Conservation (phyloP, 495 filamentous ascomycete genomes). For the Podospora australis region DNA sequence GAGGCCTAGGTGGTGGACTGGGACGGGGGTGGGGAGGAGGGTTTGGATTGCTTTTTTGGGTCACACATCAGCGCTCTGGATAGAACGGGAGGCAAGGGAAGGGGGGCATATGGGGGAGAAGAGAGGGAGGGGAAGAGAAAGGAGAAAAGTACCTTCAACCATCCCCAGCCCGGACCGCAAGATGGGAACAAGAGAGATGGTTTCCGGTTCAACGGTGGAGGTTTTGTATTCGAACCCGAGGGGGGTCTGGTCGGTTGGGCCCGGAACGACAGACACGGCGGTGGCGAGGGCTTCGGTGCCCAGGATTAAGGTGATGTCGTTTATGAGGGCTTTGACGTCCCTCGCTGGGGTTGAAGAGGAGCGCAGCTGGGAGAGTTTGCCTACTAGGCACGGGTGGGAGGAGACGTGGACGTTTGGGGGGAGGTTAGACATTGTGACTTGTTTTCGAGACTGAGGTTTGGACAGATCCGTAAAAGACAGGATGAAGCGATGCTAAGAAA, state of each 20-base stretch:
- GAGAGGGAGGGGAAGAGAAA: slow-evolving; percentile 1
- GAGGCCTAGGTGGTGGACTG: slow-evolving; percentile 89
- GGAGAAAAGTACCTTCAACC: slow-evolving; percentile 58
- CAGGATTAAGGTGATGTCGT: slow-evolving; percentile 79
- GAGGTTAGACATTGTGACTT: slow-evolving; percentile 24
- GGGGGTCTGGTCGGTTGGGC: slow-evolving; percentile 57
- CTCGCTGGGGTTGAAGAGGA: slow-evolving; percentile 60
- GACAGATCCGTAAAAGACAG: not conserved
- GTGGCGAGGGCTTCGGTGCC: slow-evolving; percentile 74
- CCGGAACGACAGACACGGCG: slow-evolving; percentile 45
- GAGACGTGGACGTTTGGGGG: slow-evolving; percentile 77
- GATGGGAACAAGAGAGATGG: slow-evolving; percentile 83
- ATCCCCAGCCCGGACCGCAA: slow-evolving; percentile 84
- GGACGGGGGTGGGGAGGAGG: slow-evolving; percentile 72
- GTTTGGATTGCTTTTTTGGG: slow-evolving; percentile 59
- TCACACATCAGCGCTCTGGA: too few relatives aligned
- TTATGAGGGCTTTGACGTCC: slow-evolving; percentile 73
- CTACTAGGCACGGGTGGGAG: slow-evolving; percentile 73
- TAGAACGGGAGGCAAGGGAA: not conserved
- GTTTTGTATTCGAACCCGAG: slow-evolving; percentile 66
- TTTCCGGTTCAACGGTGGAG: slow-evolving; percentile 48
- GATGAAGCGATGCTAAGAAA: not conserved
- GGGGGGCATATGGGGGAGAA: not conserved
- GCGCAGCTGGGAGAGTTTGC: slow-evolving; percentile 85
- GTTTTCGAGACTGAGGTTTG: not conserved